Evolutionary conservation across 2,329 filamentous ascomycete species (phyloP), one percentile per base, ranked within the genome.

Genomic region (Aspergillus sojae): DNA sequence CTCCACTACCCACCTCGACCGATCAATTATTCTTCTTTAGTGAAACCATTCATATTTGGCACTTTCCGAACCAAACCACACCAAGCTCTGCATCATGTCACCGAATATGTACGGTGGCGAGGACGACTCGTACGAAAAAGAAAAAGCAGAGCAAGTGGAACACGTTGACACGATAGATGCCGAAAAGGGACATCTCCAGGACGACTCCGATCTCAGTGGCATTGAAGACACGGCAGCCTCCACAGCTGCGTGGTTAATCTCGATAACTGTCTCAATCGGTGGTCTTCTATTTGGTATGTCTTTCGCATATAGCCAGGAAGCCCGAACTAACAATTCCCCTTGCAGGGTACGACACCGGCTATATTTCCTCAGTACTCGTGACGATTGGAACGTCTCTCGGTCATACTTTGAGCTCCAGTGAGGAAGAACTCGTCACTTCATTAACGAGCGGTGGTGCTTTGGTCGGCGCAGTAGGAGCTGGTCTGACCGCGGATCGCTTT

Each of bases 401-500:
- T 30, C 70, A 74, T 11, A 65, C 65, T 4, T 70, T 83, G 12
- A 71, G 64, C 43, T 74, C 80, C 1, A 75, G 74, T 12, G 81
- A 85, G 61, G 78, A 82, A 66, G 82, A 85, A 67, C 72, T 85
- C 21, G 78, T 85, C 50, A 85, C 83, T 0, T 84, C 82, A 0
- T 77, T 85, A 26, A 83, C 79, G 9, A 82, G 79, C 12, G 82
- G 80, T 48, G 83, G 80, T 52, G 81, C 81, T 9, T 76, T 84
- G 46, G 63, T 83, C 6, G 81, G 80, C 10, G 80, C 79, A 63
- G 68, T 80, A 14, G 65, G 74, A 45, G 76, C 75, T 28, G 77
- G 76, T 34, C 89, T 89, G 69, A 90, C 87, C 0, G 77, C 91
- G 0, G 88, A 91, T 70, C 81, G 84, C 0, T 88, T 91, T 58